These are phyloP conservation scores for Daldinia loculata DNA, from an alignment of 495 filamentous ascomycete species.

Conservation along the genomic window DNA sequence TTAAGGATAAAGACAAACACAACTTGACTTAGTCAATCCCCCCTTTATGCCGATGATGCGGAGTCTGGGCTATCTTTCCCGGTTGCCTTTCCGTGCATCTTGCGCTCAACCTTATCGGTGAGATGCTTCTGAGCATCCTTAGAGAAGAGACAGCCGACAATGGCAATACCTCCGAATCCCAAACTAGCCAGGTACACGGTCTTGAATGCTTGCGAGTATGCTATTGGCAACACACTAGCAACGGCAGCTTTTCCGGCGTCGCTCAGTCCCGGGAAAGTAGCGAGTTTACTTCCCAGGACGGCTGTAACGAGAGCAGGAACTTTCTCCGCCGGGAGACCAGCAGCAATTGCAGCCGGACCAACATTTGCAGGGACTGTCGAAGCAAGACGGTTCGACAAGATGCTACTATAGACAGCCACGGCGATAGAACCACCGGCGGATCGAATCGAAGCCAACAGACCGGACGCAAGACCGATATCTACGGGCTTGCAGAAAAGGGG, in stretches of 20 bases:
- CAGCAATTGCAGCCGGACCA: conserved; percentile 49
- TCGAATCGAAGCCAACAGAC: conserved; percentile 54
- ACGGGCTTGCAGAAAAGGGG: conserved; percentile 43
- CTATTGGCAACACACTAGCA: conserved; percentile 46
- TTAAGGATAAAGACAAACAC: conserved; percentile 5
- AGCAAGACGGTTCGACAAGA: conserved; percentile 55
- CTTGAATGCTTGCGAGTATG: conserved; percentile 55
- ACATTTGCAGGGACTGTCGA: conserved; percentile 52
- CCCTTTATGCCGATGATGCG: conserved; percentile 7
- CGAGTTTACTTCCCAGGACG: conserved; percentile 47
- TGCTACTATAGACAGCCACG: conserved; percentile 54
- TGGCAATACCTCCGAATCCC: conserved; percentile 55
- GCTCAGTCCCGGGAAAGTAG: conserved; percentile 52
- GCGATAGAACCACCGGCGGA: conserved; percentile 43
- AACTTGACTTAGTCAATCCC: not conserved
- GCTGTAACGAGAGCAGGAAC: conserved; percentile 52
- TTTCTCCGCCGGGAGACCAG: conserved; percentile 55
- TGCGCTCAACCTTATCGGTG: conserved; percentile 48
- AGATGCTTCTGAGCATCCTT: conserved; percentile 50
- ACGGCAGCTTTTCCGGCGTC: conserved; percentile 51
- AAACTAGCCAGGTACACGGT: conserved; percentile 60
- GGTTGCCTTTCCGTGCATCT: conserved; percentile 34
- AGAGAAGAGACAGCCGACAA: conserved; percentile 53
- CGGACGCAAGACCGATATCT: conserved; percentile 60
- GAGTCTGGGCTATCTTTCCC: conserved; percentile 15